phyloP scores from a whole-genome alignment of 1,284 basidiomycete species.

The Chalciporus sp. region DNA sequence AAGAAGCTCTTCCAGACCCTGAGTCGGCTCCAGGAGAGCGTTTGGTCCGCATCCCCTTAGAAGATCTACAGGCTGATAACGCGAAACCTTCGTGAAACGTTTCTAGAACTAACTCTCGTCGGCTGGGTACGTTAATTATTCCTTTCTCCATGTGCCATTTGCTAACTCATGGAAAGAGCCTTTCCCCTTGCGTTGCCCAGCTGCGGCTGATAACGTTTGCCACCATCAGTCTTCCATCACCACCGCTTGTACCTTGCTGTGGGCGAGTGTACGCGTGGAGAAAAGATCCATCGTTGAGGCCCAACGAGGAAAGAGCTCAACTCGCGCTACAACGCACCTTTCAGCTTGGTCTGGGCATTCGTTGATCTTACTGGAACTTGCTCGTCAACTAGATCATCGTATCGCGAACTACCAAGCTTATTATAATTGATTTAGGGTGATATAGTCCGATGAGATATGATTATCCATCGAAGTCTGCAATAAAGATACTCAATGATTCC shows the following conservation, averaged over 20 bases:
- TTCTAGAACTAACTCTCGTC: neutral
- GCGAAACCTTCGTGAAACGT: conserved; percentile 13
- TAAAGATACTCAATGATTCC: neutral
- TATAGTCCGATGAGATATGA: neutral
- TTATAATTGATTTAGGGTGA: neutral
- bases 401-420: neutral
- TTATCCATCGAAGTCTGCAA: neutral
- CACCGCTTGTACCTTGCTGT: neutral
- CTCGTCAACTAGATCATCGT: neutral
- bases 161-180: neutral
- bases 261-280: neutral
- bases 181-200: neutral
- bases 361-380: neutral
- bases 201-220: neutral
- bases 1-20: neutral
- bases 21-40: conserved; percentile 28
- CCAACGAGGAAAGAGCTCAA: neutral
- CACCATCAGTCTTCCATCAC: neutral
- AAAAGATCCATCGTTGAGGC: neutral
- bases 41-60: conserved; percentile 34
- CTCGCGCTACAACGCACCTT: too few species aligned
- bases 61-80: conserved; percentile 30
- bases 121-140: neutral
- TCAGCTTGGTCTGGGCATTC: too few species aligned
- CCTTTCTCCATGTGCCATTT: neutral